A percentile compares a stretch with the other conserved stretches of the same genome.
phyloP scores from a whole-genome alignment of 352 stramenopile genomes.

The Phytopythium chamaehyphon region DNA sequence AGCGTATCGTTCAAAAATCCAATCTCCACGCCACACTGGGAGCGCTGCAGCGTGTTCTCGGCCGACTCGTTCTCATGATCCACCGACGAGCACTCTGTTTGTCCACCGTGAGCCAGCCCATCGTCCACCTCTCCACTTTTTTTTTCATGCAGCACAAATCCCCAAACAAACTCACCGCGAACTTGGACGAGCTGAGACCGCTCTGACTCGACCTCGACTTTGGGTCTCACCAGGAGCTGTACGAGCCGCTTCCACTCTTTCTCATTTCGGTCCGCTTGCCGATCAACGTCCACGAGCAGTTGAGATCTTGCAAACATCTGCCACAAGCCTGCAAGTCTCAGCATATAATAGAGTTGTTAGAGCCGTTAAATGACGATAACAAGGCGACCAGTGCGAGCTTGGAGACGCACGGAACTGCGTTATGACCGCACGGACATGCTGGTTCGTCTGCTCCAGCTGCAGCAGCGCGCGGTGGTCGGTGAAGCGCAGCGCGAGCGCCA shows the following conservation, averaged over 20 bases:
- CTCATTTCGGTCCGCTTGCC: not conserved
- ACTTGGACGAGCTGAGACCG: conserved; percentile 31
- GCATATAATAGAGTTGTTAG: not conserved
- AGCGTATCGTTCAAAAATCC: conserved; percentile 14
- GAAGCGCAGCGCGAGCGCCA: conserved; percentile 38
- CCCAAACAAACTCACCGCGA: conserved; percentile 16
- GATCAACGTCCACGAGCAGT: conserved; percentile 7
- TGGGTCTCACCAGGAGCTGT: conserved; percentile 11
- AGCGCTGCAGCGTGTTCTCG: conserved; percentile 42
- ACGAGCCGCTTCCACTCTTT: conserved; percentile 30
- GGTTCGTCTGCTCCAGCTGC: conserved; percentile 21
- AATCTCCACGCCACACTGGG: conserved; percentile 35
- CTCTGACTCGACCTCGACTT: conserved; percentile 13
- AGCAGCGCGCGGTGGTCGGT: conserved; percentile 27
- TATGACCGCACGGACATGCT: conserved; percentile 12
- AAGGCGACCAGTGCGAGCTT: not conserved
- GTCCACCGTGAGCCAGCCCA: not conserved
- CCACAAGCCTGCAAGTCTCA: conserved; percentile 32
- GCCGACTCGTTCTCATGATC: conserved; percentile 45
- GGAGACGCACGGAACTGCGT: conserved; percentile 11
- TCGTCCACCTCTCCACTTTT: not conserved
- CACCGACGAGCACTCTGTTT: conserved; percentile 43
- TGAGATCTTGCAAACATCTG: conserved; percentile 11
- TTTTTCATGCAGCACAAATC: not conserved
- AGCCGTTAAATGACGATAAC: not conserved